A percentile compares a stretch with the other conserved stretches of the same genome.
phyloP scores from a whole-genome alignment of 2,329 filamentous ascomycete genomes.

The Rugonectria rugulosa region DNA sequence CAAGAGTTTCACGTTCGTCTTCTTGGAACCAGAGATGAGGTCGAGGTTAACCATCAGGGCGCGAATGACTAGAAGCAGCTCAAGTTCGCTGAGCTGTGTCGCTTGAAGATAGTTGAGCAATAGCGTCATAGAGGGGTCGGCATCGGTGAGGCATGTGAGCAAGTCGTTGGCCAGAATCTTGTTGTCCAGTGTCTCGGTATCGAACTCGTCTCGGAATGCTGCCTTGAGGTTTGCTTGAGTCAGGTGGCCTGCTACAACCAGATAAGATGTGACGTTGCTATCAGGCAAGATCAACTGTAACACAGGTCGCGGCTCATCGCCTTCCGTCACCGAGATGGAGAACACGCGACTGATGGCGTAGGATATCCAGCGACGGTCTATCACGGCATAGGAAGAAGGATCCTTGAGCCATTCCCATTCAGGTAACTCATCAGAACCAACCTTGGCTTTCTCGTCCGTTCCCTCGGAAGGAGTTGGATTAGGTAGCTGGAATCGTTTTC shows the following conservation, averaged over 20 bases:
- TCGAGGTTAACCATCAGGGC: conserved; percentile 75
- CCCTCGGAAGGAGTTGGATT: conserved; percentile 33
- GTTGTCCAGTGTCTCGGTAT: conserved; percentile 51
- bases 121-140: conserved; percentile 74
- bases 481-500: conserved; percentile 57
- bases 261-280: conserved; percentile 65
- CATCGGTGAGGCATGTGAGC: conserved; percentile 65
- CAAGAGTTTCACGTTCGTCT: conserved; percentile 43
- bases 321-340: conserved; percentile 55
- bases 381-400: conserved; percentile 57
- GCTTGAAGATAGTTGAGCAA: conserved; percentile 71
- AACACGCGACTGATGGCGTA: conserved; percentile 70
- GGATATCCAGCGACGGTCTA: conserved; percentile 71
- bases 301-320: conserved; percentile 46
- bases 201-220: conserved; percentile 60
- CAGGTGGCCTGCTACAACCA: conserved; percentile 67
- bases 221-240: conserved; percentile 66
- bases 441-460: conserved; percentile 30
- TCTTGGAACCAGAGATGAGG: conserved; percentile 55
- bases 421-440: conserved; percentile 40
- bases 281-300: conserved; percentile 53
- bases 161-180: conserved; percentile 67
- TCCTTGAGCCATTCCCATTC: conserved; percentile 61
- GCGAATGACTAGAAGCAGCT: conserved; percentile 72
- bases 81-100: conserved; percentile 70